Evolutionary conservation across 345 rosid species (phyloP), one percentile per base, ranked within the genome.

Genomic region (Gossypioides kirkii): DNA sequence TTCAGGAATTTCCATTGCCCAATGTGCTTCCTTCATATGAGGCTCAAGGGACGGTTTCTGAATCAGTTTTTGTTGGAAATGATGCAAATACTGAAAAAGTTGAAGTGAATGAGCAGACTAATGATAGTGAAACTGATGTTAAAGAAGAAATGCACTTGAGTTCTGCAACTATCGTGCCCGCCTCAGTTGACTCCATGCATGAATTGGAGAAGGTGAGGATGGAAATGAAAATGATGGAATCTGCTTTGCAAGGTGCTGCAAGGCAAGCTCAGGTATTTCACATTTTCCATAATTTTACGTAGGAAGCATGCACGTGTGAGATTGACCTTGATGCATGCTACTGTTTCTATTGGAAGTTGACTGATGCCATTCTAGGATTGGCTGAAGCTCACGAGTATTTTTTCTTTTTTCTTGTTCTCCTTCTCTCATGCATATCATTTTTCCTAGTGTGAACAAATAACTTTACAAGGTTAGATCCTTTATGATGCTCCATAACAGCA

Each of bases 211-310:
- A 83, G 79, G 77, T 90, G 70, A 96, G 85, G 84, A 86, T 65
- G 80, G 98, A 96, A 81, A 87, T 91, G 89, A 87, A 91, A 80
- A 88, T 91, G 94, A 90, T 96, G 88, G 99, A 96, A 85, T 80
- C 87, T 54, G 99, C 99, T 67, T 78, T 96, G 80, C 97, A 90
- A 80, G 96, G 98, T 84, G 99, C 99, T 84, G 98, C 98, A 73
- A 93, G 96, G 85, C 99, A 93, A 91, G 90, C 99, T 65, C 98
- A 96, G 99, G 99, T 95, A 90, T 78, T 73, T 80, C 8, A 45
- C 72, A 9, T 46, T 26, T 28, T 10, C 52, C 5, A 38, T 69
- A 23, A 60, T 32, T 69, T 76, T 69, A 52, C 22, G 61, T 56
- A 56, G 28, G 61, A 56, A 56, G 14, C 13, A 56, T 55, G 32